Conservation (phyloP, 148 eudicot genomes). For the Polygonum maritimum region DNA sequence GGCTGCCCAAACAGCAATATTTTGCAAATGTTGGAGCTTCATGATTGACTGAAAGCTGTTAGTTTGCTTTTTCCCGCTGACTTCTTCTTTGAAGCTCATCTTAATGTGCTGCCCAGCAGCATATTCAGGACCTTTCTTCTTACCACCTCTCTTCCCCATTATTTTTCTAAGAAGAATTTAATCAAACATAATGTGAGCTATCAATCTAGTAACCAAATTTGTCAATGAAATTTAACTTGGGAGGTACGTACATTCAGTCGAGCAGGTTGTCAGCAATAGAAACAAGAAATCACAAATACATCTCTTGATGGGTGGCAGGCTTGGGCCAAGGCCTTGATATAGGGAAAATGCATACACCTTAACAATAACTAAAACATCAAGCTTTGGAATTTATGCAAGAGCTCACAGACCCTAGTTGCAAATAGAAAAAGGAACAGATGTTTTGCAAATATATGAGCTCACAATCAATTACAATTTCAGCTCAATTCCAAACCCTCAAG, state of each 20-base stretch:
- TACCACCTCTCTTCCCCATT: constrained; percentile 52
- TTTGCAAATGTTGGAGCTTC: constrained; percentile 60
- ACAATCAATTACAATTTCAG: background rate
- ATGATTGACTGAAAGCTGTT: constrained; percentile 39
- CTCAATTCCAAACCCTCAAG: background rate
- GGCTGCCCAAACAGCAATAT: constrained; percentile 50
- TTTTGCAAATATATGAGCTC: background rate
- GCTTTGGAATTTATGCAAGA: background rate
- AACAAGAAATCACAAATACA: too few species aligned
- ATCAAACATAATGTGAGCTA: background rate
- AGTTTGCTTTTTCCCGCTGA: constrained; percentile 45
- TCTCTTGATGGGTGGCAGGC: too few species aligned
- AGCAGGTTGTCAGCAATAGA: too few species aligned
- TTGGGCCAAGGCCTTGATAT: too few species aligned
- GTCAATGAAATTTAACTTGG: background rate
- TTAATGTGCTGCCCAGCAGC: constrained; percentile 19
- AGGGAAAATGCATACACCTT: background rate
- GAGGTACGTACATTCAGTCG: too few species aligned
- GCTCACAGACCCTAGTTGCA: background rate
- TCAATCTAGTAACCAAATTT: background rate
- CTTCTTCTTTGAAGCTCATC: constrained; percentile 51
- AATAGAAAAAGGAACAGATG: background rate
- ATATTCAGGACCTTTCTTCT: constrained; percentile 17
- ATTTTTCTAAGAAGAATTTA: constrained; percentile 2
- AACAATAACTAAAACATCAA: too few species aligned